Base-by-base conservation (phyloP, 2,329 filamentous ascomycete species). In the Beauveria brongniartii region DNA sequence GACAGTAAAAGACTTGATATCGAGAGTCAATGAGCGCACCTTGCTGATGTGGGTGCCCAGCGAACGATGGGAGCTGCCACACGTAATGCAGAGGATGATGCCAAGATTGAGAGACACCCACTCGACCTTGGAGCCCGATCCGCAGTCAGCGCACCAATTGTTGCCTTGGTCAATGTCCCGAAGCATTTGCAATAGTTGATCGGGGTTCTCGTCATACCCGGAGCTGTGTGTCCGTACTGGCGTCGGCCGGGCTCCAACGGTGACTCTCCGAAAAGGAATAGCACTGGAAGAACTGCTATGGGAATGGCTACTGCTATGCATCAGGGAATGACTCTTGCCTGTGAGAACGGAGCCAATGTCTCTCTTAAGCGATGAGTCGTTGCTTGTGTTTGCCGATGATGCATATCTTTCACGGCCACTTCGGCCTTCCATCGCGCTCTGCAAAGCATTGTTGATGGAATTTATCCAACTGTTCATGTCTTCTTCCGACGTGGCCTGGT, bases 61-160 rank as follows among this genome's bases (percentile, higher is more conserved):
- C 1, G 93, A 97, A 47, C 94, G 87, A 74, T 99, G 94, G 64
- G 99, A 97, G 64, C 94, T 94, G 71, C 92, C 96, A 75, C 94
- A 99, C 74, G 99, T 93, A 71, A 97, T 97, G 76, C 94, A 99
- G 22, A 99, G 82, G 59, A 99, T 88, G 63, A 99, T 96, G 51
- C 91, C 94, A 5, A 99, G 81, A 69, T 99, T 99, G 75, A 99
- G 96, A 0, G 94, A 97, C 30, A 97, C 94, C 94, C 94, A 99
- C 74, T 99, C 94, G 24, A 96, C 92, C 77, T 97, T 97, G 69
- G 87, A 84, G 40, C 89, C 88, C 8, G 92, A 95, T 12, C 91
- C 90, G 70, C 94, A 99, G 72, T 99, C 94, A 18, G 94, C 94
- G 71, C 94, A 99, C 83, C 89, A 90, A 66, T 85, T 88, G 74